phyloP scores from a whole-genome alignment of 2,329 filamentous ascomycete species.

The Cytospora schulzeri region DNA sequence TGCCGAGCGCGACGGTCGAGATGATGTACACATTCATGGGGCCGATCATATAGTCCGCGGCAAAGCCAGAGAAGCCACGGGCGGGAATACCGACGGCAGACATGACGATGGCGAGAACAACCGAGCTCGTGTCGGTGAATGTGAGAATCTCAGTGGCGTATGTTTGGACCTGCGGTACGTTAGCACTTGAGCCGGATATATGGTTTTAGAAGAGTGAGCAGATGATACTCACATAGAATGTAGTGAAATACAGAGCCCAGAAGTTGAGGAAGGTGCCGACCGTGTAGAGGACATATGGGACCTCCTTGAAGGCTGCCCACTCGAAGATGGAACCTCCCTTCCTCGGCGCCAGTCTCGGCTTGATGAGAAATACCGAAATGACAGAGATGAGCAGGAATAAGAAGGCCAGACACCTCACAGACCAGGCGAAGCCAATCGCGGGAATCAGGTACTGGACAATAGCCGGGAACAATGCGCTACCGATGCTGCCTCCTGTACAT shows the following conservation, averaged over 20 bases:
- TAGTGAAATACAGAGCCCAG: conserved; percentile 51
- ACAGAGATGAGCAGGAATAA: conserved; percentile 41
- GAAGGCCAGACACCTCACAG: conserved; percentile 63
- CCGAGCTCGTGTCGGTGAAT: conserved; percentile 52
- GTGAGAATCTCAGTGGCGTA: background rate
- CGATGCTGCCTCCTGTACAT: conserved; percentile 49
- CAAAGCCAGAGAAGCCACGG: conserved; percentile 54
- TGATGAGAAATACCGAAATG: conserved; percentile 46
- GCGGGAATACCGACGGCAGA: conserved; percentile 61
- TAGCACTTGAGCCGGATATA: background rate
- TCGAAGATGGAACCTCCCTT: conserved; percentile 52
- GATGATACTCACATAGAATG: conserved; percentile 45
- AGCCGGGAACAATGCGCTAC: conserved; percentile 56
- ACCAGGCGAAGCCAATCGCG: conserved; percentile 61
- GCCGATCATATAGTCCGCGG: conserved; percentile 58
- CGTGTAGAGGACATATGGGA: conserved; percentile 45
- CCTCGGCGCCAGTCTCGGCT: conserved; percentile 48
- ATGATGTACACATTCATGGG: conserved; percentile 59
- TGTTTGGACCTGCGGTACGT: background rate
- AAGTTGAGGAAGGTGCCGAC: conserved; percentile 45
- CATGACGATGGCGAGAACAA: conserved; percentile 61
- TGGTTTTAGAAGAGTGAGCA: too few relatives aligned
- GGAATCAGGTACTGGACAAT: conserved; percentile 45
- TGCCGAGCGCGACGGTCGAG: conserved; percentile 48
- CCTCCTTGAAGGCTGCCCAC: conserved; percentile 51